Evolutionary conservation across 2,329 filamentous ascomycete species (phyloP).

Genomic region (Ciborinia camelliae): DNA sequence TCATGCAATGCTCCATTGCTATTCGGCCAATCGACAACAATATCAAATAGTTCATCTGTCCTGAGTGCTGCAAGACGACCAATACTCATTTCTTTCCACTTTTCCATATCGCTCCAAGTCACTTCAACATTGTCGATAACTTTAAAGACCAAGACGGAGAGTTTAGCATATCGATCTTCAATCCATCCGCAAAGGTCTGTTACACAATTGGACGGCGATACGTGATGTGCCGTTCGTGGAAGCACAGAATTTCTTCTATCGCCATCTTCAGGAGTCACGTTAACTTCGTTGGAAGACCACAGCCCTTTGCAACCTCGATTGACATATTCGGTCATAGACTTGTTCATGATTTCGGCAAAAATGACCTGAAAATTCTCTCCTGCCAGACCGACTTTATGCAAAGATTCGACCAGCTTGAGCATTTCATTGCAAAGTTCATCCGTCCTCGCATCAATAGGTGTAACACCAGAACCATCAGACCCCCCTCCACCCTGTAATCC

Average conservation of each 20-base stretch:
- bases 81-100: constrained; percentile 68
- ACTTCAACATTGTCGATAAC: constrained; percentile 39
- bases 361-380: constrained; percentile 67
- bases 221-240: constrained; percentile 36
- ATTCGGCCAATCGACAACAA: constrained; percentile 70
- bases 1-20: constrained; percentile 72
- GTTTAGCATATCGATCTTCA: constrained; percentile 61
- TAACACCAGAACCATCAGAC: constrained; percentile 7
- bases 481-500: constrained; percentile 24
- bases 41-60: constrained; percentile 72
- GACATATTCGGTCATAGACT: constrained; percentile 62
- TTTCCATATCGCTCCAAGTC: constrained; percentile 56
- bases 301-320: constrained; percentile 58
- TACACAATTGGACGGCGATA: constrained; percentile 52
- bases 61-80: constrained; percentile 65
- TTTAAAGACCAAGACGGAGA: constrained; percentile 60
- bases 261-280: constrained; percentile 4
- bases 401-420: constrained; percentile 53
- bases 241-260: constrained; percentile 30
- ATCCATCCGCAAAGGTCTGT: constrained; percentile 63
- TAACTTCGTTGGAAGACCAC: constrained; percentile 44
- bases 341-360: constrained; percentile 69
- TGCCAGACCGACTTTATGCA: constrained; percentile 64
- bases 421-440: constrained; percentile 50
- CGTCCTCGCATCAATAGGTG: constrained; percentile 22